Base-by-base conservation (phyloP, 1,284 basidiomycete genomes). In the Mycocalia duriaeana region DNA sequence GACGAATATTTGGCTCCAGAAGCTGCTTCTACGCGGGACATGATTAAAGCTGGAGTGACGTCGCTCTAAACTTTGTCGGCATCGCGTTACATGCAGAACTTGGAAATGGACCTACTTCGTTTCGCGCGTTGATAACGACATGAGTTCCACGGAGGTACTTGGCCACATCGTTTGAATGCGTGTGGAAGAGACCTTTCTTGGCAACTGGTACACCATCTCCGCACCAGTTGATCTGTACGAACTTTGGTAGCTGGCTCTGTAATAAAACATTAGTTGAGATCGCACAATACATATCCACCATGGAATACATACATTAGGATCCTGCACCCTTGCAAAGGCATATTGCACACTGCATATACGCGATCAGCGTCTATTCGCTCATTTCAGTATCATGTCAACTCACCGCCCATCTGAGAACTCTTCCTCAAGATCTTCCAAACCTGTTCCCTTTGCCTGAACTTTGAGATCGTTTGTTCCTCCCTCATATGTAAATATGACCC, bases 171-270 rank as follows among this genome's bases (percentile, higher is more conserved):
- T 80, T 79, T 14, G 91, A 83, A 64, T 97, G 94, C 5, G 85
- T 87, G 60, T 90, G 85, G 70, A 97, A 98, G 23, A 97, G 75
- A 13, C 94, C 95, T 67, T 98, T 98, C 65, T 89, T 86, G 25
- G 76, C 78, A 66, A 88, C 93, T 14, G 94, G 94, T 0, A 98
- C 95, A 56, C 95, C 94, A 59, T 96, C 94, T 44, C 95, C 94
- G 59, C 91, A 94, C 93, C 91, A 93, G 56, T 91, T 91, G 59
- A 85, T 79, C 55, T 95, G 86, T 5, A 97, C 91, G 54, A 94
- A 92, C 69, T 97, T 97, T 49, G 87, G 78, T n/a, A 98, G 76
- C 56, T 87, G 74, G 60, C 83, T 89, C 85, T 94, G 59, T 34
- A 48, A 41, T 34, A 34, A 41, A 19, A 40, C 6, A 26, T 45